A percentile compares a stretch with the other conserved stretches of the same genome.
These are phyloP conservation scores for Termitomyces sp. DNA, from an alignment of 768 basidiomycete species.

Conservation along the genomic window DNA sequence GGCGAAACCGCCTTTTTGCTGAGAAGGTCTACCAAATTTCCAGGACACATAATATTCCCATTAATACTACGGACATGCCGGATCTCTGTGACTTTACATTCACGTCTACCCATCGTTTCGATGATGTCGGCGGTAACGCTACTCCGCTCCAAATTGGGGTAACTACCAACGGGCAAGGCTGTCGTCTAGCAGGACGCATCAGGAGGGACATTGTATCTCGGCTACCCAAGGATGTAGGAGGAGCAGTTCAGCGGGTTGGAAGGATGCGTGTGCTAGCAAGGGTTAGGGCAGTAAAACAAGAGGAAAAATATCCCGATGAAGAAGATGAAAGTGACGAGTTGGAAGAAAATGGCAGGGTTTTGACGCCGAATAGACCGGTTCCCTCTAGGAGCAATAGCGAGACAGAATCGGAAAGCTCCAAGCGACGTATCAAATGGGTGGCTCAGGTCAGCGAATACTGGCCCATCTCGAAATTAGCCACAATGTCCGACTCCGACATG, in stretches of 20 bases:
- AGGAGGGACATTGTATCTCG: constrained; percentile 77
- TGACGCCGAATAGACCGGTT: constrained; percentile 71
- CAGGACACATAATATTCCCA: constrained; percentile 55
- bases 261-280: constrained; percentile 55
- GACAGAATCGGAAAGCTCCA: constrained; percentile 42
- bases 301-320: constrained; percentile 10
- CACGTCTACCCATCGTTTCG: constrained; percentile 80
- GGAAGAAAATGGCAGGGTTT: constrained; percentile 48
- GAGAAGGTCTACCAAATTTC: constrained; percentile 55
- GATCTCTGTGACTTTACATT: constrained; percentile 88
- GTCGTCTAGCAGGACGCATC: constrained; percentile 76
- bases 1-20: constrained; percentile 53
- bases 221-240: constrained; percentile 70
- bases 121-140: constrained; percentile 40
- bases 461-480: constrained; percentile 75
- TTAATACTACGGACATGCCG: constrained; percentile 88
- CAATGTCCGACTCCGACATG: constrained; percentile 69
- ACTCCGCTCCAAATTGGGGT: constrained; percentile 73
- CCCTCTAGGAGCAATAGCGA: constrained; percentile 42
- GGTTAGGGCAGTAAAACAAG: constrained; percentile 11
- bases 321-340: constrained; percentile 39
- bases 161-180: constrained; percentile 90
- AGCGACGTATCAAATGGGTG: constrained; percentile 86
- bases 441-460: constrained; percentile 97
- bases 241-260: constrained; percentile 73